Evolutionary conservation across 306 rosid genomes (phyloP), one percentile per base, ranked within the genome.

Genomic region (Castanea mollissima): DNA sequence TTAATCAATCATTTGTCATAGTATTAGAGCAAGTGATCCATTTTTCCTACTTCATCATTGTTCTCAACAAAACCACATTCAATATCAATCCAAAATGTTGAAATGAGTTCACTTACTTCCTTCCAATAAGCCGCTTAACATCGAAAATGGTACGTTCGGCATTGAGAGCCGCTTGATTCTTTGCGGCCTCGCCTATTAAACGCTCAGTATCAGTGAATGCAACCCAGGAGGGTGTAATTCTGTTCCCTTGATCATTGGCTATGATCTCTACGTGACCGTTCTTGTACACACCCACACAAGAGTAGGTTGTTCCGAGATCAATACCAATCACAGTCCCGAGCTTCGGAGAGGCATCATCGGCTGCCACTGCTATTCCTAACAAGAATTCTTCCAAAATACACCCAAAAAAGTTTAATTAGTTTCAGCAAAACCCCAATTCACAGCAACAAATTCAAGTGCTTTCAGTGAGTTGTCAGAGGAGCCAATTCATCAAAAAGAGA

Each of bases 221-320:
- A 0, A 87, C 92, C 90, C 89, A 85, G 1, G 90, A 87, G 74
- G 90, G 89, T 51, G 91, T 87, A 77, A 87, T 85, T 73, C 90
- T 77, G 52, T 89, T 89, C 27, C 93, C 91, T 55, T 90, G 91
- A 20, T 90, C 93, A 58, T 90, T 85, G 32, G 88, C 91, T 81
- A 89, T 85, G 23, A 89, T 87, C 75, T 89, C 88, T 4, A 83
- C 89, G 11, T 79, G 81, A 41, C 78, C 89, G 23, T 85, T 87
- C 86, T 80, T 82, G 84, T 85, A 89, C 56, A 89, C 89, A 4
- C 87, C 93, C 74, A 87, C 88, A 74, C 91, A 86, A 0, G 89
- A 84, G 49, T 89, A 89, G 3, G 92, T 89, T 0, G 90, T 86
- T 14, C 88, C 92, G 7, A 89, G 87, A 85, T 89, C 89, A 25